Base-by-base conservation (phyloP, 768 basidiomycete genomes). In the Podaxis pistillaris region DNA sequence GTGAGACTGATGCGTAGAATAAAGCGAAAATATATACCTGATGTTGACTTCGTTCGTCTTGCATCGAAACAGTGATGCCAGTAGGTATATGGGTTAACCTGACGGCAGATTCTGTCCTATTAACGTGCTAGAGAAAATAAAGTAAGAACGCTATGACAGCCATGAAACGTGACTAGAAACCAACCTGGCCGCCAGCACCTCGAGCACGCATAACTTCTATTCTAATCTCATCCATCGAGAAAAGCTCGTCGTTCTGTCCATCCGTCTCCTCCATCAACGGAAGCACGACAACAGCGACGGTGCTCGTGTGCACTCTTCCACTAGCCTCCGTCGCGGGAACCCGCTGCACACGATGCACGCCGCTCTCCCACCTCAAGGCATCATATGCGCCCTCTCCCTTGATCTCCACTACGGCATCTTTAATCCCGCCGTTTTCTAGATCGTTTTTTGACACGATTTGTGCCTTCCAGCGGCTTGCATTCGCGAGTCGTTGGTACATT, bases 31-130 rank as follows among this genome's bases (percentile, higher is more conserved):
- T 17, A 64, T 77, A 11, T 62, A 94, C 94, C 79, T 93, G 90
- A 73, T 98, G 96, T 70, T 99, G 97, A 71, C 90, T 93, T 5
- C 97, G 85, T 67, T 96, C 94, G 69, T 99, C 96, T 77, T 99
- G 97, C 93, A 98, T 98, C 7, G 94, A 95, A 8, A 98, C 96
- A 1, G 90, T 91, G 59, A 98, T 89, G 0, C 96, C 95, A 3
- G 94, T 91, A 1, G 97, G 96, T 13, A 91, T 76, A 69, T 99
- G 97, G 0, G 94, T 96, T 50, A 98, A 74, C 1, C 97, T 88
- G 22, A 99, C 95, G 2, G 97, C 96, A 2, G 96, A 98, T 75
- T 99, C 97, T 0, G 97, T 98, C 81, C 90, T 93, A 77, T 99
- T 99, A 69, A 98, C 97, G 75, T 98, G 96, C 90, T 98, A 63